Evolutionary conservation across 345 rosid species (phyloP), one percentile per base, ranked within the genome.

Genomic region (Cardamine resedifolia): DNA sequence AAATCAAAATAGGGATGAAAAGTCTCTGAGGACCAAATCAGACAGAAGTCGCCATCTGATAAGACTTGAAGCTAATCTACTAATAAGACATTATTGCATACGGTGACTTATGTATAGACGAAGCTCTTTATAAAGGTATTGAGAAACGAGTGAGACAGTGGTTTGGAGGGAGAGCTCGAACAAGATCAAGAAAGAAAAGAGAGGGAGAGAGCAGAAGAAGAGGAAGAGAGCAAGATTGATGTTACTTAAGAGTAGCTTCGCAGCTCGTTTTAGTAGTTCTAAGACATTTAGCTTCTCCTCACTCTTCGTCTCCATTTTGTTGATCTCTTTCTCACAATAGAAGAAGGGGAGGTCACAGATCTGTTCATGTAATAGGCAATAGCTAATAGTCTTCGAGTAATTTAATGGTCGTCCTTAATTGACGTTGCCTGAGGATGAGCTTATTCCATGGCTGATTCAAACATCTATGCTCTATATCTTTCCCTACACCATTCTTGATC

Each of bases 301-400:
- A n/a, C n/a, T n/a, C n/a, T n/a, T 66, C 49, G 21, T 58, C 33
- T 51, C 57, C 73, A 24, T 58, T 33, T 33, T 21, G 27, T 11
- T 23, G 3, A 36, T 44, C 27, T 64, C 16, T 34, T 53, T 45
- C 60, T 18, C 36, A 4, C 3, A 20, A 26, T 57, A 31, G 27
- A 61, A 10, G 58, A 48, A 24, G n/a, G 26, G 11, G 5, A 24
- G 4, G 10, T 15, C 39, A 44, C 30, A 31, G 31, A 28, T 28
- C 30, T 26, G 38, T n/a, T n/a, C n/a, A n/a, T n/a, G n/a, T n/a
- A n/a, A n/a, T n/a, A n/a, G n/a, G n/a, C n/a, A n/a, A n/a, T n/a
- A n/a, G n/a, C n/a, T n/a, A n/a, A n/a, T n/a, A n/a, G n/a, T n/a
- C n/a, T n/a, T n/a, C n/a, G n/a, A n/a, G n/a, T n/a, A n/a, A n/a